Evolutionary conservation across 148 eudicot species (phyloP).

Genomic region (Camellia sinensis): DNA sequence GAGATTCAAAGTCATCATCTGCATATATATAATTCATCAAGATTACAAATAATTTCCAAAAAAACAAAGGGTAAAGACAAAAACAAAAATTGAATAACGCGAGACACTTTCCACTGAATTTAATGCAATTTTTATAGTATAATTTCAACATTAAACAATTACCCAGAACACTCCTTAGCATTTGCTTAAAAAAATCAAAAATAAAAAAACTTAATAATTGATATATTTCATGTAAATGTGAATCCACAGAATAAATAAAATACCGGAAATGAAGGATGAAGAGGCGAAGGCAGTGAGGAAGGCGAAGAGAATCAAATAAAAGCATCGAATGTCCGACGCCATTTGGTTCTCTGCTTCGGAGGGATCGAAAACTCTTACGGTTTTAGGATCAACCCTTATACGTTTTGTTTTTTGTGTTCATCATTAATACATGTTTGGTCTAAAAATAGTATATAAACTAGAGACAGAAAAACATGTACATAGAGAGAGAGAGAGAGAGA

Average conservation of each 20-base stretch:
- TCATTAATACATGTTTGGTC: neutral
- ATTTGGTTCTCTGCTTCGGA: slow-evolving; percentile 27
- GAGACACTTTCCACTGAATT: too few species aligned
- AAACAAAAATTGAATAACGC: too few species aligned
- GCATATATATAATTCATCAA: slow-evolving; percentile 16
- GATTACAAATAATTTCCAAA: neutral
- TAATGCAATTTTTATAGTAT: too few species aligned
- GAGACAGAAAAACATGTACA: too few species aligned
- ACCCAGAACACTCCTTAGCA: too few species aligned
- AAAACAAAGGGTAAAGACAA: neutral
- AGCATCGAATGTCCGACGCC: slow-evolving; percentile 28
- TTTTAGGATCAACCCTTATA: neutral
- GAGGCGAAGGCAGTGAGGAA: slow-evolving; percentile 46
- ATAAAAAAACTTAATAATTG: neutral
- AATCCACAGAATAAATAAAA: neutral
- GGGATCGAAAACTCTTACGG: neutral
- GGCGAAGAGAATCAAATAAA: slow-evolving; percentile 48
- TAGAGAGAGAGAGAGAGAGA: slow-evolving; percentile 3
- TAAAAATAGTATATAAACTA: neutral
- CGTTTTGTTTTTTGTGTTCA: neutral
- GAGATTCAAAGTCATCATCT: slow-evolving; percentile 47
- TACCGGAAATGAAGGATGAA: slow-evolving; percentile 46
- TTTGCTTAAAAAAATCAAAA: too few species aligned
- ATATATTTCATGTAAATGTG: neutral
- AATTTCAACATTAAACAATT: too few species aligned